Base-by-base conservation (phyloP, 805 yeast species). In the Spathaspora gorwiae region DNA sequence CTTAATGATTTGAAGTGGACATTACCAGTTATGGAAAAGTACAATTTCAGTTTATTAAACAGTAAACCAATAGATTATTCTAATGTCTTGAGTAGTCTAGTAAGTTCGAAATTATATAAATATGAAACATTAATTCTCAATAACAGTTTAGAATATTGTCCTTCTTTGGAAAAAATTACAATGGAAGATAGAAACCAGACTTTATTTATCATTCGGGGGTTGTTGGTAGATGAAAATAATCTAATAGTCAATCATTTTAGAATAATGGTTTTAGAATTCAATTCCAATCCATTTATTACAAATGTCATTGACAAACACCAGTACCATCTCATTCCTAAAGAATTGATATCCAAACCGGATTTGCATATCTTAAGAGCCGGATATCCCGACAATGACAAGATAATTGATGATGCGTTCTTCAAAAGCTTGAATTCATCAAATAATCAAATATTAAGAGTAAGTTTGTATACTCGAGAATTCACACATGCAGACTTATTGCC, bases 1-100 rank as follows among this genome's bases (percentile, higher is more conserved):
- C 53, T 84, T 19, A 89, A 83, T 57, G 92, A 85, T 54, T 56
- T 85, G 29, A 65, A 76, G 43, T 72, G 60, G 61, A 48, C 58
- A 1, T 43, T 59, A 3, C 58, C 64, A 11, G 57, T 46, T 40
- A 50, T 48, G 35, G 47, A 43, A 2, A 42, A 47, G n/a, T 45
- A 39, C 26, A 39, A 47, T 24, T 33, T 35, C 42, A 56, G 62
- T 39, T 53, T 70, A 15, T 56, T 70, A 30, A 54, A 53, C 39
- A 39, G 56, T 32, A 56, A 55, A 39, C 70, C 76, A 0, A 55
- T 76, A 31, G 67, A 60, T 9, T 77, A 79, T 56, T 58, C 68
- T 24, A 45, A 59, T 13, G 51, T 48, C 7, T 47, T 62, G 33
- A 32, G 52, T 2, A 35, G 48, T 15, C 11, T 56, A 11, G 53